Evolutionary conservation across 805 yeast species (phyloP).

Genomic region (Yarrowia porcina): DNA sequence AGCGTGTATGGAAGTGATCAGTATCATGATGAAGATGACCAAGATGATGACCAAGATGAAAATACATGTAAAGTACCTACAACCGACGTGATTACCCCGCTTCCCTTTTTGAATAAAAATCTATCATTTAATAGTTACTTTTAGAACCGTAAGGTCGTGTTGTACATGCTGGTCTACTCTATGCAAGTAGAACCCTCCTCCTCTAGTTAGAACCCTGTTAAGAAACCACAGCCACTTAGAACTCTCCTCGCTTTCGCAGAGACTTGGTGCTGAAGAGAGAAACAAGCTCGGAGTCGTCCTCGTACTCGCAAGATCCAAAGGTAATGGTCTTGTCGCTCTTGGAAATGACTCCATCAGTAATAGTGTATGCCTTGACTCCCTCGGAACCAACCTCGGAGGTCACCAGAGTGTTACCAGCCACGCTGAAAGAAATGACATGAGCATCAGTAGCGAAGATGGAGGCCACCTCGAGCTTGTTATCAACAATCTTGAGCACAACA

Average conservation of each 20-base stretch:
- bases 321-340: conserved; percentile 31
- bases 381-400: conserved; percentile 29
- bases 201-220: not conserved
- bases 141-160: not conserved
- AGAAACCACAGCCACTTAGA: not conserved
- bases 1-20: not conserved
- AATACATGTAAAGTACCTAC: too few relatives aligned
- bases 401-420: conserved; percentile 17
- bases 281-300: conserved; percentile 42
- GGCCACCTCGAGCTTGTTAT: conserved; percentile 31
- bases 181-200: not conserved
- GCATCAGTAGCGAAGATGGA: conserved; percentile 35
- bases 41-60: too few relatives aligned
- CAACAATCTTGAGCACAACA: conserved; percentile 34
- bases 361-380: conserved; percentile 33
- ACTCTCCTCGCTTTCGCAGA: conserved; percentile 61
- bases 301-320: conserved; percentile 31
- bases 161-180: conserved; percentile 11
- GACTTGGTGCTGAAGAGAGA: conserved; percentile 50
- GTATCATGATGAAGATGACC: too few relatives aligned
- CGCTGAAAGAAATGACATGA: conserved; percentile 31
- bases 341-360: conserved; percentile 28
- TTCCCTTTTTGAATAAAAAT: too few relatives aligned
- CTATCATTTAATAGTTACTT: conserved; percentile 16
- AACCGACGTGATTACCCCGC: too few relatives aligned